Evolutionary conservation across 2,329 filamentous ascomycete species (phyloP).

Genomic region (Aureobasidium sp.): DNA sequence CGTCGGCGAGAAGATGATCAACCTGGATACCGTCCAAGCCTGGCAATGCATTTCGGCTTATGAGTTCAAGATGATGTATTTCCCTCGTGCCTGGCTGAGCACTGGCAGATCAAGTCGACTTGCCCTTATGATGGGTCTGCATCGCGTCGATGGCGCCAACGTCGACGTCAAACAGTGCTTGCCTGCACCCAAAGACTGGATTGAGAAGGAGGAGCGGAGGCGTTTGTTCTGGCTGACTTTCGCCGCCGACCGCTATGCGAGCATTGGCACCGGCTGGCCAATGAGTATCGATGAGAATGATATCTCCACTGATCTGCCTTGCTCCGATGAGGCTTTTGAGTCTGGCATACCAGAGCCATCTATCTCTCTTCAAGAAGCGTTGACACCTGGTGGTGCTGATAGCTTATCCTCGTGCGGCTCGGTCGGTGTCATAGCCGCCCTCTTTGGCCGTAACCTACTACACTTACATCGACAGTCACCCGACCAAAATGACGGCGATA

Average conservation of each 20-base stretch:
- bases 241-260: constrained; percentile 83
- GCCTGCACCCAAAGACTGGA: constrained; percentile 83
- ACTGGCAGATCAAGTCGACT: constrained; percentile 75
- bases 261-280: constrained; percentile 94
- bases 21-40: constrained; percentile 76
- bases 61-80: constrained; percentile 97
- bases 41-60: constrained; percentile 75
- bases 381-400: constrained; percentile 63
- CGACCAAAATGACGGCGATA: constrained; percentile 70
- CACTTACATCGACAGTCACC: constrained; percentile 72
- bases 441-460: constrained; percentile 84
- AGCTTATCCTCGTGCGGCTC: constrained; percentile 72
- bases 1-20: constrained; percentile 83
- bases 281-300: constrained; percentile 90
- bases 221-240: constrained; percentile 95
- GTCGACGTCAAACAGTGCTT: constrained; percentile 91
- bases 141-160: constrained; percentile 73
- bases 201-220: constrained; percentile 81
- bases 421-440: constrained; percentile 74
- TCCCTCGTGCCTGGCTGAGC: constrained; percentile 91
- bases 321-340: constrained; percentile 77
- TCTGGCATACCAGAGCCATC: constrained; percentile 69
- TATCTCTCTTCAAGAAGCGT: constrained; percentile 60
- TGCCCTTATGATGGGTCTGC: constrained; percentile 85
- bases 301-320: constrained; percentile 76